These are phyloP conservation scores for Spergularia marina DNA, from an alignment of 148 eudicot genomes.

Conservation along the genomic window DNA sequence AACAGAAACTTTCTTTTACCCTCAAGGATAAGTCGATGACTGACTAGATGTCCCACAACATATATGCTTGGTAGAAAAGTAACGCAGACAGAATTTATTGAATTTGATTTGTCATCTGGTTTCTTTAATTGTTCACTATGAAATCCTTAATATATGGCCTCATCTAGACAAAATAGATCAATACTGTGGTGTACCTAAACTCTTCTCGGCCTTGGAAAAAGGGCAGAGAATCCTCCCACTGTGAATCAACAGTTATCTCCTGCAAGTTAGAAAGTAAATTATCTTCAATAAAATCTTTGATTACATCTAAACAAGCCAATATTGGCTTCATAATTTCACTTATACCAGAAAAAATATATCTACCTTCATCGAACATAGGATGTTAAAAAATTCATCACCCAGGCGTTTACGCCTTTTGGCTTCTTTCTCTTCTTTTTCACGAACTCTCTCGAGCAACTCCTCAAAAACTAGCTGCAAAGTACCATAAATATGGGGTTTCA, in stretches of 20 bases:
- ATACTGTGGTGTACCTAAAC: conserved; percentile 36
- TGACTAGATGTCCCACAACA: too few relatives aligned
- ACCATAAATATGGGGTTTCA: conserved; percentile 7
- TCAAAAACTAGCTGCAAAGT: conserved; percentile 70
- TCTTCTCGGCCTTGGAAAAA: conserved; percentile 62
- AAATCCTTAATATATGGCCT: not conserved
- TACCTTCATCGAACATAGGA: conserved; percentile 74
- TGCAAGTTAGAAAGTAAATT: conserved; percentile 29
- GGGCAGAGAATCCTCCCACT: conserved; percentile 73
- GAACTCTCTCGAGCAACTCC: conserved; percentile 64
- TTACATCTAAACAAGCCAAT: not conserved
- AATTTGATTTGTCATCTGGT: too few relatives aligned
- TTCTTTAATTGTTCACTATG: too few relatives aligned
- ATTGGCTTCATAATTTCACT: not conserved
- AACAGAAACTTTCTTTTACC: too few relatives aligned
- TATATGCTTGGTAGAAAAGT: too few relatives aligned
- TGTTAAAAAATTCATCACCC: conserved; percentile 67
- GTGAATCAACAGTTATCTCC: conserved; percentile 68
- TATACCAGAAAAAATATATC: not conserved
- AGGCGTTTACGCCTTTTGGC: conserved; percentile 76
- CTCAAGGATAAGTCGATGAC: too few relatives aligned
- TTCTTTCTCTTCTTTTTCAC: conserved; percentile 93
- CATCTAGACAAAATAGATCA: conserved; percentile 3
- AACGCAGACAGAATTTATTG: too few relatives aligned
- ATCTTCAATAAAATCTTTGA: conserved; percentile 3